Evolutionary conservation across 2,329 filamentous ascomycete genomes (phyloP).

Genomic region (Penicillium concentricum): DNA sequence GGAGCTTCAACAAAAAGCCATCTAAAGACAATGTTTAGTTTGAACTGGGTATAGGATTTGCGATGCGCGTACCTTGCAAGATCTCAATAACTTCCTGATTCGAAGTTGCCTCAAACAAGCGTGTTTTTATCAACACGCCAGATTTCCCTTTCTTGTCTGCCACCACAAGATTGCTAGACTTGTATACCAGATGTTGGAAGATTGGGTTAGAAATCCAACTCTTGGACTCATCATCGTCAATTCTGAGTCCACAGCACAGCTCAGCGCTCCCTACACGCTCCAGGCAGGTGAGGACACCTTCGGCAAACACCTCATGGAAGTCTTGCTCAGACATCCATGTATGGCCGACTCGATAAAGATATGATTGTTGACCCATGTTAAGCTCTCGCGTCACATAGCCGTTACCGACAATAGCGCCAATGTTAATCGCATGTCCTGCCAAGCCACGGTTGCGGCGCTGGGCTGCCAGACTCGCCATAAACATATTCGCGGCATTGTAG

Average conservation of each 20-base stretch:
- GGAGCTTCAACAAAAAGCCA: slow-evolving; percentile 17
- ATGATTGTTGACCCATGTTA: slow-evolving; percentile 24
- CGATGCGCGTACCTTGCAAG: slow-evolving; percentile 13
- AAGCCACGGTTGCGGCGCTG: slow-evolving; percentile 18
- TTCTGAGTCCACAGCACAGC: slow-evolving; percentile 21
- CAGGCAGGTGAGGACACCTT: slow-evolving; percentile 28
- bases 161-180: slow-evolving; percentile 9
- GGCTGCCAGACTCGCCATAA: slow-evolving; percentile 32
- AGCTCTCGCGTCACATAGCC: slow-evolving; percentile 19
- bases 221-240: slow-evolving; percentile 24
- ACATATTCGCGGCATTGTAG: slow-evolving; percentile 43
- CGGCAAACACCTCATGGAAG: slow-evolving; percentile 32
- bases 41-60: neutral
- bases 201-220: slow-evolving; percentile 23
- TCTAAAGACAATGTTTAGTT: slow-evolving; percentile 6
- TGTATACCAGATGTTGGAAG: slow-evolving; percentile 23
- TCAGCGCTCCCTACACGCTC: slow-evolving; percentile 9
- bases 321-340: slow-evolving; percentile 32
- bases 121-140: slow-evolving; percentile 12
- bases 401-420: slow-evolving; percentile 22
- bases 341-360: slow-evolving; percentile 23
- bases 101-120: slow-evolving; percentile 17
- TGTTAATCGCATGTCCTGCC: slow-evolving; percentile 20
- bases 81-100: slow-evolving; percentile 10
- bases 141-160: slow-evolving; percentile 15